These are phyloP conservation scores for Phoma sp. DNA, from an alignment of 2,329 filamentous ascomycete genomes.

Conservation along the genomic window DNA sequence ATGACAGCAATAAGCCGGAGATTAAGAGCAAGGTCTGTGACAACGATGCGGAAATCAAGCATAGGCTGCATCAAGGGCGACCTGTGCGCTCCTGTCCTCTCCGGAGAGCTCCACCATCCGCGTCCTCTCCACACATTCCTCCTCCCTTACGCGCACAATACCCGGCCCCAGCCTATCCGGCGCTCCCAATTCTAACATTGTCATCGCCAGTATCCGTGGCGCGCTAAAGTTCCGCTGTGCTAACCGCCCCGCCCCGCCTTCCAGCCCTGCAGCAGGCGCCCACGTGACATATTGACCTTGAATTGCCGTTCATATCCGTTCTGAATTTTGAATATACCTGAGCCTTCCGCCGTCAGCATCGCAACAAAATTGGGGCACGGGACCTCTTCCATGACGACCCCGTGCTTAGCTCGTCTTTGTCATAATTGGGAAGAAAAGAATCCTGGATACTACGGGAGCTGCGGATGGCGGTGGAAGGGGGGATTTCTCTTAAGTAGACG, in stretches of 20 bases:
- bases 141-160: neutral
- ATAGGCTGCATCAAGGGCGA: no score
- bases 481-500: conserved; percentile 24
- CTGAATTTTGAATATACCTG: neutral
- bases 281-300: neutral
- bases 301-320: neutral
- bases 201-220: conserved; percentile 6
- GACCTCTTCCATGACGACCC: neutral
- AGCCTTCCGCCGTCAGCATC: conserved; percentile 2
- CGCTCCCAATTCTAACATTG: neutral
- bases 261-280: neutral
- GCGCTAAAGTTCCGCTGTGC: neutral
- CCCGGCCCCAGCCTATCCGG: conserved; percentile 9
- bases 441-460: conserved; percentile 36
- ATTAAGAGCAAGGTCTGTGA: no score
- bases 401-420: neutral
- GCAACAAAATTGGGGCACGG: conserved; percentile 1
- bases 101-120: neutral
- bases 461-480: conserved; percentile 39
- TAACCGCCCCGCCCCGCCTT: conserved; percentile 10
- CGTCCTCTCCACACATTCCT: neutral
- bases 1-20: no score
- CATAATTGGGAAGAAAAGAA: neutral
- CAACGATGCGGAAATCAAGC: no score
- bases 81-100: no score